Evolutionary conservation across 352 stramenopile species (phyloP), one percentile per base, ranked within the genome.

Genomic region (Vaucheria bursata): DNA sequence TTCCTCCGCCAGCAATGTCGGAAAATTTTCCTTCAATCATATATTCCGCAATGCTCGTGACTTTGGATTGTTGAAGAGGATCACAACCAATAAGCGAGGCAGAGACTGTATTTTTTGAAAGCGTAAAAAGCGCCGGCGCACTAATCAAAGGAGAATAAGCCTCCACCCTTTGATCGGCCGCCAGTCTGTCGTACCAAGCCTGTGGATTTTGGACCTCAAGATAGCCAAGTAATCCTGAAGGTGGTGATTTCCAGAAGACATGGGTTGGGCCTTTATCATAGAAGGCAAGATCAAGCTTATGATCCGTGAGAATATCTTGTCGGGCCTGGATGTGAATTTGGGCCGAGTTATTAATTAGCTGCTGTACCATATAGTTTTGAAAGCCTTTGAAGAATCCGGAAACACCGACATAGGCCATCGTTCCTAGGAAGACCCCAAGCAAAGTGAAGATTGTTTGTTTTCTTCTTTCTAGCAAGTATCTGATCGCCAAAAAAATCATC

Each of bases 241-340:
- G 45, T 18, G 45, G 45, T 18, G 45, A 59, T 59, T 25, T 59
- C 45, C 45, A 59, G 25, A 59, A 59, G 45, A 59, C 45, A 59
- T 59, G 45, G 25, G 45, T 25, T 18, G 25, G 12, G 45, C 45
- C 45, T 18, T 59, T 18, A 59, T 59, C 45, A 25, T 59, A 59
- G 45, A 59, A 59, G 45, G 45, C 45, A 25, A 25, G 45, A 59
- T 59, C 45, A 59, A 59, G 45, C 12, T 18, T 18, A 25, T 59
- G 45, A 25, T 59, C 45, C 25, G 45, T 59, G 12, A 59, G 45
- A 59, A 59, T 59, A 59, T 59, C 45, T 25, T 59, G 45, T 18
- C 45, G 45, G 45, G 45, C 45, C 45, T 59, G 45, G 45, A 59
- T 59, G 45, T 59, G 45, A 59, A 59, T 59, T 25, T 59, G 45